Conservation (phyloP, 2,329 filamentous ascomycete genomes). For the Berkeleyomyces rouxiae region DNA sequence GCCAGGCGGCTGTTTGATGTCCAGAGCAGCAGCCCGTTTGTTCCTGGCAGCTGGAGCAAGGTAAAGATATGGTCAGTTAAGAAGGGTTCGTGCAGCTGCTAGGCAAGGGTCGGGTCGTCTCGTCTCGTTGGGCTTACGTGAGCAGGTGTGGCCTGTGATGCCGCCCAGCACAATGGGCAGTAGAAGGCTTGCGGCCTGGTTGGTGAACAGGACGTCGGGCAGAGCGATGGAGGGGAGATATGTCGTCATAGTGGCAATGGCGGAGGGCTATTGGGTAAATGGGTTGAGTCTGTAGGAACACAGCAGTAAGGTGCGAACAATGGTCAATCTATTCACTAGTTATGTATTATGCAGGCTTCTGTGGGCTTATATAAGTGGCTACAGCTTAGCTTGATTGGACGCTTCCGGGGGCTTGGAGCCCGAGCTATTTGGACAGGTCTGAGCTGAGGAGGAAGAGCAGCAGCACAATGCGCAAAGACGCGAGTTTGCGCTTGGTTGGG, state of each 20-base stretch:
- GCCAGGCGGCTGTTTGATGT: slow-evolving; percentile 49
- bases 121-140: slow-evolving; percentile 31
- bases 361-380: not conserved
- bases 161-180: slow-evolving; percentile 59
- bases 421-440: too few relatives aligned
- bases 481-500: too few relatives aligned
- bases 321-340: not conserved
- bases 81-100: slow-evolving; percentile 7
- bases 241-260: slow-evolving; percentile 47
- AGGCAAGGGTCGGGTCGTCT: not conserved
- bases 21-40: slow-evolving; percentile 30
- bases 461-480: too few relatives aligned
- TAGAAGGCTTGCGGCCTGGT: slow-evolving; percentile 55
- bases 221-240: slow-evolving; percentile 65
- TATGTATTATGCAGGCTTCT: too few relatives aligned
- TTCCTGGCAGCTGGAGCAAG: slow-evolving; percentile 37
- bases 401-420: too few relatives aligned
- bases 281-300: not conserved
- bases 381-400: too few relatives aligned
- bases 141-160: slow-evolving; percentile 52
- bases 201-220: slow-evolving; percentile 53
- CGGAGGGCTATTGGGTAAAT: too few relatives aligned
- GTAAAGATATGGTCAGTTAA: not conserved
- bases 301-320: not conserved
- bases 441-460: too few relatives aligned